Evolutionary conservation across 192 early-diverging fungal species (phyloP).

Genomic region (Backusella australiensis): DNA sequence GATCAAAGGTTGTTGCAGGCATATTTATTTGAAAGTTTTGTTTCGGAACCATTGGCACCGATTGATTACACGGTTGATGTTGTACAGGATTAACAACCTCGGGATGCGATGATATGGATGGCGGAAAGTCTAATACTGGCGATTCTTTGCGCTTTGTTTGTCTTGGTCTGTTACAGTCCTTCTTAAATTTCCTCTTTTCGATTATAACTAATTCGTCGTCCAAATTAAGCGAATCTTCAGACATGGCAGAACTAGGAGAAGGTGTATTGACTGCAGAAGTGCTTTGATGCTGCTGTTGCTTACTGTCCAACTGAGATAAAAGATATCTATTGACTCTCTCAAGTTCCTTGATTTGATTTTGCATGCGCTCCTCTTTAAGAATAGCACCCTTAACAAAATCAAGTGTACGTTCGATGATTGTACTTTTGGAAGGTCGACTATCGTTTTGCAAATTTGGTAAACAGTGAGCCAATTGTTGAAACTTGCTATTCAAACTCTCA

Average conservation of each 20-base stretch:
- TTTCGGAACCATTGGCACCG: not conserved
- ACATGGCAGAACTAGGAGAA: not conserved
- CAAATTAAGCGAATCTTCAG: constrained; percentile 1
- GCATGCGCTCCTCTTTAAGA: constrained; percentile 21
- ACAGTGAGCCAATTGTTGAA: constrained; percentile 75
- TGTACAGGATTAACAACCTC: not conserved
- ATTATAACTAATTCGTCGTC: not conserved
- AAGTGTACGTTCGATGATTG: constrained; percentile 73
- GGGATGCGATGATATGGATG: not conserved
- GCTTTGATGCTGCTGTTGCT: not conserved
- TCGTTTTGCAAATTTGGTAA: constrained; percentile 68
- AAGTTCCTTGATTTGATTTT: constrained; percentile 21
- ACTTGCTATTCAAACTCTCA: constrained; percentile 75
- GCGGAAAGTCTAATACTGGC: not conserved
- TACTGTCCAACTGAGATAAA: constrained; percentile 8
- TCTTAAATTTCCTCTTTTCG: constrained; percentile 1
- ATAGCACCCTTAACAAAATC: constrained; percentile 46
- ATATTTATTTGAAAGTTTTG: not conserved
- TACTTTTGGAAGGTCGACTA: constrained; percentile 73
- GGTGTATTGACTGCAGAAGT: not conserved
- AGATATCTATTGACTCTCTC: constrained; percentile 13
- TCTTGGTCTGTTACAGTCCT: not conserved
- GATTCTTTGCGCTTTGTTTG: not conserved
- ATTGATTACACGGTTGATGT: constrained; percentile 4
- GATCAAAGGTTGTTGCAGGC: not conserved